Conservation (phyloP, 1,139 yeast genomes). For the Sugiyamaella castrensis region DNA sequence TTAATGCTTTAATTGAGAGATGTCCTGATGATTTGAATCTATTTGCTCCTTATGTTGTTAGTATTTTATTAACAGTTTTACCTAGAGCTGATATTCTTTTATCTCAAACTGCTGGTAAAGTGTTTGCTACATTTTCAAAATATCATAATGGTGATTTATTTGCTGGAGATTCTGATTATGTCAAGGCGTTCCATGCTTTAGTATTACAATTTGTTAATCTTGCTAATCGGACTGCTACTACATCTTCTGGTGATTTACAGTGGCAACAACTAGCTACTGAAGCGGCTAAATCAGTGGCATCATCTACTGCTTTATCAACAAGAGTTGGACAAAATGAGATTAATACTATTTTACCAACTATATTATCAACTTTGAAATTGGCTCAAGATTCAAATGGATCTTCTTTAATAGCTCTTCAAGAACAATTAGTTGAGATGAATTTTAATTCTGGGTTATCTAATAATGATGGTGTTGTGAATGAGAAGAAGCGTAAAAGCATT, state of each 20-base stretch:
- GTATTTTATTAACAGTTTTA: conserved; percentile 44
- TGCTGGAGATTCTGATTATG: conserved; percentile 66
- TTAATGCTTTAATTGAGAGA: conserved; percentile 64
- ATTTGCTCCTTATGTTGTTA: conserved; percentile 54
- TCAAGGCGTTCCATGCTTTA: conserved; percentile 48
- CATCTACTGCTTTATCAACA: conserved; percentile 46
- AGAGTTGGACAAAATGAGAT: conserved; percentile 43
- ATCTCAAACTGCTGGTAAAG: conserved; percentile 46
- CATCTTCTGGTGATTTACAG: conserved; percentile 43
- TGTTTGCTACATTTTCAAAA: conserved; percentile 58
- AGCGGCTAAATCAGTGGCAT: conserved; percentile 46
- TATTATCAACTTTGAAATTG: conserved; percentile 32
- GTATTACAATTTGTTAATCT: conserved; percentile 27
- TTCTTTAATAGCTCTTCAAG: conserved; percentile 21
- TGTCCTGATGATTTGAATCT: conserved; percentile 83
- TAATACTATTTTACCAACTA: conserved; percentile 43
- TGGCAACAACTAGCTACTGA: conserved; percentile 51
- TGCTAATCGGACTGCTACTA: conserved; percentile 14
- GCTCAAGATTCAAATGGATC: conserved; percentile 22
- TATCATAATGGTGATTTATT: conserved; percentile 66
- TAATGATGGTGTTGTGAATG: neutral
- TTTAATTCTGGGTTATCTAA: neutral
- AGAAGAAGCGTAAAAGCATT: conserved; percentile 1
- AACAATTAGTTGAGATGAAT: conserved; percentile 6
- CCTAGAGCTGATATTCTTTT: conserved; percentile 52